Evolutionary conservation across 2,329 filamentous ascomycete species (phyloP), one percentile per base, ranked within the genome.

Genomic region (Colletotrichum sp.): DNA sequence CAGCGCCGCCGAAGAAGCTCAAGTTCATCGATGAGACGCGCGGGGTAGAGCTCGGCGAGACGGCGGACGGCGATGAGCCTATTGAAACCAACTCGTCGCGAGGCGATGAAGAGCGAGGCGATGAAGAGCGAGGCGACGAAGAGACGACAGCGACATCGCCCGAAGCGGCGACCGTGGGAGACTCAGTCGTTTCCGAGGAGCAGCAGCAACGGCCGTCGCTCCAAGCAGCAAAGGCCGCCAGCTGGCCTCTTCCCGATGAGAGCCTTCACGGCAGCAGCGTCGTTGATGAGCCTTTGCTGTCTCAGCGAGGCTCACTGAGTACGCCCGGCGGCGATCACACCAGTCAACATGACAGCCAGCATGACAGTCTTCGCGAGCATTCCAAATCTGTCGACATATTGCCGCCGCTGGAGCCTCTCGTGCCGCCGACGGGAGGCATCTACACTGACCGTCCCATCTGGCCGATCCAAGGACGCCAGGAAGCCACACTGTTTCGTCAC

Each of bases 401-500:
- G 43, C 69, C 75, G 61, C 73, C 66, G 21, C 18, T 69, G 24
- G 65, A 66, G 33, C 47, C 69, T 8, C 47, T 72, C 36, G 36
- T 75, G 33, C 67, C 69, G 29, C 76, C 76, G 8, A 76, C 72
- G 15, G 76, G 78, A 27, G 76, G 74, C 43, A 76, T 76, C 75
- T 66, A 69, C 62, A 29, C 76, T 76, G 29, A 76, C 68, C 55
- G 70, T 7, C 70, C 75, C 6, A 38, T 75, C 8, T 77, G 81
- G n/a, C 81, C 81, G 11, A 78, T 83, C 21, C 79, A 79, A 66
- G 77, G 76, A 38, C 77, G 80, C 31, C 79, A 80, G 6, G 81
- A 83, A 66, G 82, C 82, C 15, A 66, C 77, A 4, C 70, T 83
- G 12, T 83, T 83, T 70, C 81, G 81, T 36, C 82, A 83, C 69